Percentiles rank a stretch among this genome's conserved stretches.
phyloP scores from a whole-genome alignment of 2,329 filamentous ascomycete genomes.

The Chaetomiaceae sp. region DNA sequence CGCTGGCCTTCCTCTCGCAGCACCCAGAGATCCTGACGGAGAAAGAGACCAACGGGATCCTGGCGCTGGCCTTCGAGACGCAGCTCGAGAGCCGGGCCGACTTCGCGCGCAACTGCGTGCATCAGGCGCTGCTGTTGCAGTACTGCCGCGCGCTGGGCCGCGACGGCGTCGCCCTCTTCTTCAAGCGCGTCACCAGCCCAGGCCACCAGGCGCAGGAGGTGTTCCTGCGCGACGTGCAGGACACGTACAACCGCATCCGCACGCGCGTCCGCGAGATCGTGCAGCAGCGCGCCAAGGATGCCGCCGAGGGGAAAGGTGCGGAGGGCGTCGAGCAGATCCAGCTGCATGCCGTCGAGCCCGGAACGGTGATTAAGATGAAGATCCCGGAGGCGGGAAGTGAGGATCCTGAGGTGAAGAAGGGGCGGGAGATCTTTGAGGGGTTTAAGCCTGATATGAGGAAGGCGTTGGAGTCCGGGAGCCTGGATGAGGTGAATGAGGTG shows the following conservation, averaged over 20 bases:
- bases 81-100: conserved; percentile 71
- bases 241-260: conserved; percentile 78
- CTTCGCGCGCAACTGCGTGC: conserved; percentile 79
- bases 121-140: conserved; percentile 86
- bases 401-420: conserved; percentile 57
- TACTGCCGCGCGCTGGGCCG: conserved; percentile 87
- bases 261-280: conserved; percentile 67
- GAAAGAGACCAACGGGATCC: conserved; percentile 80
- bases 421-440: conserved; percentile 70
- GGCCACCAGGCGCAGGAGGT: conserved; percentile 86
- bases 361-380: conserved; percentile 82
- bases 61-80: conserved; percentile 87
- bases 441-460: conserved; percentile 77
- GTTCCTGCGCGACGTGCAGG: conserved; percentile 88
- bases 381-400: conserved; percentile 66
- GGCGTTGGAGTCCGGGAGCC: conserved; percentile 78
- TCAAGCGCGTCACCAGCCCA: conserved; percentile 86
- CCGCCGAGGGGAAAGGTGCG: conserved; percentile 39
- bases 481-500: conserved; percentile 85
- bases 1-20: conserved; percentile 68
- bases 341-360: conserved; percentile 89
- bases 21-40: conserved; percentile 76
- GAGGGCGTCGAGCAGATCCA: conserved; percentile 89
- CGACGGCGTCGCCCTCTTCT: conserved; percentile 87
- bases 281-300: conserved; percentile 45